phyloP scores from a whole-genome alignment of 2,329 filamentous ascomycete genomes.

The Cryphonectria naterciae region DNA sequence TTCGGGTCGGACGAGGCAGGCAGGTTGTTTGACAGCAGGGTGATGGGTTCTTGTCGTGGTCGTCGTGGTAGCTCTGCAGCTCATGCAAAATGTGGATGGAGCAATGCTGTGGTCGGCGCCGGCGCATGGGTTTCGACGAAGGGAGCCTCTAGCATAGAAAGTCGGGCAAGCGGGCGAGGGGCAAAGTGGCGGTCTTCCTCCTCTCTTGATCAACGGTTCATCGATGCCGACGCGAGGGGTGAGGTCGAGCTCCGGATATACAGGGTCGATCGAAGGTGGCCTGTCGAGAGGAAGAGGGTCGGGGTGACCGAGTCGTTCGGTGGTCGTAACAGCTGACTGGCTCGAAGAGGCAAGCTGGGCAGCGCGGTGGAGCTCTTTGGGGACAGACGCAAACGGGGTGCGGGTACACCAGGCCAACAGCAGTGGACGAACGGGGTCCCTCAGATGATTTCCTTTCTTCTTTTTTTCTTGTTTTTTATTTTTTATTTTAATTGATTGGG shows the following conservation, averaged over 20 bases:
- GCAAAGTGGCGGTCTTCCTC: slow-evolving; percentile 16
- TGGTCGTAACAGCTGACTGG: slow-evolving; percentile 26
- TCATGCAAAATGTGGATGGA: slow-evolving; percentile 35
- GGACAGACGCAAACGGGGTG: slow-evolving; percentile 12
- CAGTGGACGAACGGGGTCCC: slow-evolving; percentile 10
- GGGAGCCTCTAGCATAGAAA: slow-evolving; percentile 35
- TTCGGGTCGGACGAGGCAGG: slow-evolving; percentile 13
- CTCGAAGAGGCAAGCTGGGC: slow-evolving; percentile 27
- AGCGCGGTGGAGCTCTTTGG: slow-evolving; percentile 12
- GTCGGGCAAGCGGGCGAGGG: slow-evolving; percentile 14
- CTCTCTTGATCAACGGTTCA: slow-evolving; percentile 18
- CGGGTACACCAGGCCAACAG: slow-evolving; percentile 14
- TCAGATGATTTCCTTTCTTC: slow-evolving; percentile 14
- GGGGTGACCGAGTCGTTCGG: slow-evolving; percentile 7
- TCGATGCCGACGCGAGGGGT: slow-evolving; percentile 7
- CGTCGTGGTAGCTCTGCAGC: slow-evolving; percentile 36
- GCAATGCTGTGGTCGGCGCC: slow-evolving; percentile 34
- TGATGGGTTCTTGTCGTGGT: slow-evolving; percentile 28
- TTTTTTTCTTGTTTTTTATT: slow-evolving; percentile 8
- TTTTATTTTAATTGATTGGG: slow-evolving; percentile 12
- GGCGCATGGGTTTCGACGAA: slow-evolving; percentile 37
- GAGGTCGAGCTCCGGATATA: slow-evolving; percentile 4
- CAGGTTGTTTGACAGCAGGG: not conserved
- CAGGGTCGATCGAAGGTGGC: slow-evolving; percentile 18
- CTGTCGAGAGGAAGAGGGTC: slow-evolving; percentile 2